phyloP scores from a whole-genome alignment of 805 yeast genomes.

The Candida tallmaniae region DNA sequence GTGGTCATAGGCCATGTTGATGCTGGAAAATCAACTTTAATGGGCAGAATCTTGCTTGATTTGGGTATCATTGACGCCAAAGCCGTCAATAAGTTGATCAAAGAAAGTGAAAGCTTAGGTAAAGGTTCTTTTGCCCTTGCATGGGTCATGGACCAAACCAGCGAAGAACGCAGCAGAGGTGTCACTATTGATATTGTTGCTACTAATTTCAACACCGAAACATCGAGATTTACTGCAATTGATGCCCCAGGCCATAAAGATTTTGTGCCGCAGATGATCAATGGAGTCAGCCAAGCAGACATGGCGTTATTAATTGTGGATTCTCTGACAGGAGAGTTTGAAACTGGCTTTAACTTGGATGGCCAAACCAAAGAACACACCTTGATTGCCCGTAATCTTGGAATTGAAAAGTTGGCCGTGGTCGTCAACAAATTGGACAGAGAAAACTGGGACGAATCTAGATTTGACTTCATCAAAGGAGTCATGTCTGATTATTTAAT shows the following conservation, averaged over 20 bases:
- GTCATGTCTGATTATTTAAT: constrained; percentile 49
- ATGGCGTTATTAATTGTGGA: constrained; percentile 71
- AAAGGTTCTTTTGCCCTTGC: constrained; percentile 80
- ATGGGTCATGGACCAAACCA: constrained; percentile 80
- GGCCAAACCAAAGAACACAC: constrained; percentile 84
- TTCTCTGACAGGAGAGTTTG: constrained; percentile 61
- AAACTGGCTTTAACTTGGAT: constrained; percentile 58
- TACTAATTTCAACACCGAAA: constrained; percentile 55
- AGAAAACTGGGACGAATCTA: constrained; percentile 49
- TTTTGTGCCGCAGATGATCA: constrained; percentile 82
- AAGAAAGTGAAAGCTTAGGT: constrained; percentile 63
- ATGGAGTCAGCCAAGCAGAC: constrained; percentile 78
- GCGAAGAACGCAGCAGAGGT: constrained; percentile 71
- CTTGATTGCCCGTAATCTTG: constrained; percentile 60
- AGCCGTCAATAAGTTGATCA: constrained; percentile 56
- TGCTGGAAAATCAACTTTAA: constrained; percentile 77
- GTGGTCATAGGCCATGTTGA: constrained; percentile 86
- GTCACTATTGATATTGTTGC: constrained; percentile 77
- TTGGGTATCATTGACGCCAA: constrained; percentile 62
- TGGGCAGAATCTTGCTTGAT: constrained; percentile 70
- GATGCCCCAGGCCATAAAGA: constrained; percentile 87
- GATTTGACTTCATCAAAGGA: constrained; percentile 48
- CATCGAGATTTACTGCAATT: constrained; percentile 58
- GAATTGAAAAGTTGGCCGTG: constrained; percentile 56
- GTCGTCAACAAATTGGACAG: constrained; percentile 71